These are phyloP conservation scores for Globisporangium sylvaticum DNA, from an alignment of 352 stramenopile genomes.

Conservation along the genomic window DNA sequence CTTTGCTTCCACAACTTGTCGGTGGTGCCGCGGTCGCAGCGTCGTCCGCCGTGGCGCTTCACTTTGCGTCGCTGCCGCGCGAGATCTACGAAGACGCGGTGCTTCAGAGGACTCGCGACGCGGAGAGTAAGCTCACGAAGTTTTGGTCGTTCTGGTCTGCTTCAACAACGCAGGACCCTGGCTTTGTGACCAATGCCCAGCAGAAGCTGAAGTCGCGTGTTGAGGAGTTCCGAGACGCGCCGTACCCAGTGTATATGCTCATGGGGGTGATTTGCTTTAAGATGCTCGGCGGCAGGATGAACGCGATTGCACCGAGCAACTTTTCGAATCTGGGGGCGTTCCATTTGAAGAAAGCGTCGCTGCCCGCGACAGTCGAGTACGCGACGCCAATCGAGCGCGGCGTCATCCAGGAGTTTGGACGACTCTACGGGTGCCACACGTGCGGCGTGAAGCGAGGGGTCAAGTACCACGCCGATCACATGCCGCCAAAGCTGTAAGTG, in stretches of 20 bases:
- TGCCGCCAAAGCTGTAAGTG: constrained; percentile 78
- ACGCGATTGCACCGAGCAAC: constrained; percentile 65
- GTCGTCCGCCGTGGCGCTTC: constrained; percentile 40
- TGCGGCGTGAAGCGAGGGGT: constrained; percentile 63
- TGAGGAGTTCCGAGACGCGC: constrained; percentile 38
- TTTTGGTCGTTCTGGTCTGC: constrained; percentile 10
- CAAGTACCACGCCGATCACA: constrained; percentile 81
- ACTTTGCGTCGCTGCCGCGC: constrained; percentile 47
- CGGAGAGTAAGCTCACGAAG: constrained; percentile 9
- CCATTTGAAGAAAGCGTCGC: constrained; percentile 67
- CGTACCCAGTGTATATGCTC: constrained; percentile 58
- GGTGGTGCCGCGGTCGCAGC: constrained; percentile 40
- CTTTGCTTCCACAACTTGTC: constrained; percentile 35
- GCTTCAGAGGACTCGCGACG: constrained; percentile 15
- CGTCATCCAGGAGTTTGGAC: constrained; percentile 76
- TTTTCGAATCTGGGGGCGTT: constrained; percentile 77
- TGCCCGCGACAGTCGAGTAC: constrained; percentile 73
- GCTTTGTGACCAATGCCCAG: constrained; percentile 6
- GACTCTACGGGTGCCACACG: constrained; percentile 80
- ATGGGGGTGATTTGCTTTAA: constrained; percentile 79
- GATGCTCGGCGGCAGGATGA: constrained; percentile 69
- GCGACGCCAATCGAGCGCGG: constrained; percentile 54
- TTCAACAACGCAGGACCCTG: not conserved
- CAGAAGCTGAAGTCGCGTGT: constrained; percentile 30
- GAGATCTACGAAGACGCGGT: constrained; percentile 35